phyloP scores from a whole-genome alignment of 2,329 filamentous ascomycete species.

The Tolypocladium pustulatum region DNA sequence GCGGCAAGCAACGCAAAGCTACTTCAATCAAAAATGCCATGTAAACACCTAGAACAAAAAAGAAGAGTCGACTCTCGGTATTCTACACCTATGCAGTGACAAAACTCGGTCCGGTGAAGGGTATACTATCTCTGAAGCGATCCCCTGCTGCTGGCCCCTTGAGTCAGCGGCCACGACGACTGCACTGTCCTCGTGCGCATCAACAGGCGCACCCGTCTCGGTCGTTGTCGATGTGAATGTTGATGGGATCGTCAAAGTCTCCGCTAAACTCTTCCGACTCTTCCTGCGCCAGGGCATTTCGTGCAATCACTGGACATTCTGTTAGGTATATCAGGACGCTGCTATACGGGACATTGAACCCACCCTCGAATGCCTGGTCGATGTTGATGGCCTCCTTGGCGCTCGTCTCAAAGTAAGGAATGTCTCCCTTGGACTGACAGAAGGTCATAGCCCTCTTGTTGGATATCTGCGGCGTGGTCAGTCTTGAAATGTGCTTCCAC shows the following conservation, averaged over 20 bases:
- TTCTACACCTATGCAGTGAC: constrained; percentile 6
- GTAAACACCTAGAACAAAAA: constrained; percentile 6
- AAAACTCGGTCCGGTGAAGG: constrained; percentile 1
- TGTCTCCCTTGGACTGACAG: constrained; percentile 93
- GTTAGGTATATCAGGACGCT: not conserved
- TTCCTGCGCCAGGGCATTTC: constrained; percentile 91
- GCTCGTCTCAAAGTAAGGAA: constrained; percentile 98
- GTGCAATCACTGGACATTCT: constrained; percentile 65
- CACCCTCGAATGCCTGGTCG: constrained; percentile 67
- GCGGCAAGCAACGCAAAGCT: not conserved
- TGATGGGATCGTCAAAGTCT: constrained; percentile 96
- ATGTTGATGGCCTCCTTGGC: constrained; percentile 98
- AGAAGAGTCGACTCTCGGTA: constrained; percentile 6
- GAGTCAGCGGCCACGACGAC: not conserved
- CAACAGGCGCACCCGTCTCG: constrained; percentile 90
- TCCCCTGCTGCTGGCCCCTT: not conserved
- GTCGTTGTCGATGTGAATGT: constrained; percentile 92
- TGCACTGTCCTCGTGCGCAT: constrained; percentile 11
- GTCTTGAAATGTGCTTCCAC: not conserved
- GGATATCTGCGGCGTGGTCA: constrained; percentile 53
- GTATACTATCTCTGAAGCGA: not conserved
- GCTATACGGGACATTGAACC: constrained; percentile 6
- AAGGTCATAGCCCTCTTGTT: constrained; percentile 95
- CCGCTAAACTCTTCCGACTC: constrained; percentile 96
- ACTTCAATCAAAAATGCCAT: constrained; percentile 1